These are phyloP conservation scores for Cerioporus squamosus DNA, from an alignment of 1,284 basidiomycete species.

Conservation along the genomic window DNA sequence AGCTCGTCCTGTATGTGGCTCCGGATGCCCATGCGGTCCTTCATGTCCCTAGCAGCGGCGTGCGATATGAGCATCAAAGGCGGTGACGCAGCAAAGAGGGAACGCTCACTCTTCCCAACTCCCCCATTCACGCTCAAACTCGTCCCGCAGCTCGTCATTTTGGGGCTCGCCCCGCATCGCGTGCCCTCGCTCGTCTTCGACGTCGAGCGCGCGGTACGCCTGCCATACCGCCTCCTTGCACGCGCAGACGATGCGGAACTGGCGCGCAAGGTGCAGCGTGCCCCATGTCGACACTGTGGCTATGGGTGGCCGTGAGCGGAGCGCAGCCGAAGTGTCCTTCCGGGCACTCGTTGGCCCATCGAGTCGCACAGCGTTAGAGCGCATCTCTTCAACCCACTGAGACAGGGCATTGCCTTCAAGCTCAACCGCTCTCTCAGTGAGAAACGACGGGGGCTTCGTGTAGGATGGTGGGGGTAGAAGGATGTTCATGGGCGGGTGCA, in stretches of 20 bases:
- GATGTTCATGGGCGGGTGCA: conserved; percentile 55
- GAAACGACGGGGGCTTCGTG: conserved; percentile 9
- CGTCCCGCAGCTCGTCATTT: conserved; percentile 49
- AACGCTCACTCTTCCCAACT: conserved; percentile 68
- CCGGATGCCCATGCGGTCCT: conserved; percentile 68
- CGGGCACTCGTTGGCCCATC: conserved; percentile 3
- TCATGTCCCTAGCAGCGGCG: conserved; percentile 62
- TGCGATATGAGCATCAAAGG: not conserved
- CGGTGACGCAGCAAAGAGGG: not conserved
- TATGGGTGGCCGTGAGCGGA: conserved; percentile 16
- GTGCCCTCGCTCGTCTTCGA: conserved; percentile 8
- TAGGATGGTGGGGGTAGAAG: conserved; percentile 57
- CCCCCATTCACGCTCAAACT: conserved; percentile 69
- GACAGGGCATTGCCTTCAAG: conserved; percentile 2
- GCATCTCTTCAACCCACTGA: conserved; percentile 21
- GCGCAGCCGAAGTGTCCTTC: conserved; percentile 8
- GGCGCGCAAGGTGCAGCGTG: conserved; percentile 65
- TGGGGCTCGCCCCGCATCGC: conserved; percentile 3
- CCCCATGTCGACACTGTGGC: conserved; percentile 45
- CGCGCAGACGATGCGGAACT: conserved; percentile 54
- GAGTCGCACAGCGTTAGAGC: conserved; percentile 10
- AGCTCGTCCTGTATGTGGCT: conserved; percentile 48
- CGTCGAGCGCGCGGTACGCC: conserved; percentile 55
- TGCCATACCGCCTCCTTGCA: conserved; percentile 74
- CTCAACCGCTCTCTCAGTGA: conserved; percentile 2